Percentiles rank a stretch among this genome's conserved stretches.
Evolutionary conservation across 306 rosid genomes (phyloP).

Genomic region (Vachellia collinsii): DNA sequence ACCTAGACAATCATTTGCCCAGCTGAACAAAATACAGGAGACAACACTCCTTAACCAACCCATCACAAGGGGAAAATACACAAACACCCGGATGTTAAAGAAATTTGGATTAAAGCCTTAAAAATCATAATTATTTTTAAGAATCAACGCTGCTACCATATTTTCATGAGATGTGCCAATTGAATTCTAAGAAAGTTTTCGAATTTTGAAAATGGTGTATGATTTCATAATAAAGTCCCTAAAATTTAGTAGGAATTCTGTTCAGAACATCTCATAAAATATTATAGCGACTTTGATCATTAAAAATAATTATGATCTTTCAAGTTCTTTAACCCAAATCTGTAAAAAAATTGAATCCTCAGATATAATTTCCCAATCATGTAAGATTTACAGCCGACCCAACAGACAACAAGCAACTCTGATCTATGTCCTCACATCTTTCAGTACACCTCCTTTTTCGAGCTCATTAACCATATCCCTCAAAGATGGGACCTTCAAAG

Average conservation of each 20-base stretch:
- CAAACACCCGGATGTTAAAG: neutral
- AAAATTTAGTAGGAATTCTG: neutral
- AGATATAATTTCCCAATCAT: neutral
- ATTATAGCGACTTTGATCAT: neutral
- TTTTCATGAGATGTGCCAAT: neutral
- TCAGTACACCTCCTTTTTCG: constrained; percentile 77
- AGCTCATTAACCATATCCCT: constrained; percentile 85
- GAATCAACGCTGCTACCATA: neutral
- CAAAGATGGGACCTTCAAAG: constrained; percentile 87
- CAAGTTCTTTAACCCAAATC: neutral
- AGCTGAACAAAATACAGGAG: constrained; percentile 19
- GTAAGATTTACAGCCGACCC: neutral
- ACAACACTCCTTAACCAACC: neutral
- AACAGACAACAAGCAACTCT: neutral
- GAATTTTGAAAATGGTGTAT: neutral
- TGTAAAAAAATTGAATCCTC: neutral
- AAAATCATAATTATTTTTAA: neutral
- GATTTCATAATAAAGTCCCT: neutral
- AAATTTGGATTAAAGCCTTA: neutral
- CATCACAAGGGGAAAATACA: neutral
- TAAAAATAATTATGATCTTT: neutral
- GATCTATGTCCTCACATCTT: constrained; percentile 65
- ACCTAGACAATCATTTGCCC: constrained; percentile 20
- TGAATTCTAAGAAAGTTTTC: neutral
- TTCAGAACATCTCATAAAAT: neutral